Base-by-base conservation (phyloP, 139 green algal genomes). In the Tetraselmis chui region DNA sequence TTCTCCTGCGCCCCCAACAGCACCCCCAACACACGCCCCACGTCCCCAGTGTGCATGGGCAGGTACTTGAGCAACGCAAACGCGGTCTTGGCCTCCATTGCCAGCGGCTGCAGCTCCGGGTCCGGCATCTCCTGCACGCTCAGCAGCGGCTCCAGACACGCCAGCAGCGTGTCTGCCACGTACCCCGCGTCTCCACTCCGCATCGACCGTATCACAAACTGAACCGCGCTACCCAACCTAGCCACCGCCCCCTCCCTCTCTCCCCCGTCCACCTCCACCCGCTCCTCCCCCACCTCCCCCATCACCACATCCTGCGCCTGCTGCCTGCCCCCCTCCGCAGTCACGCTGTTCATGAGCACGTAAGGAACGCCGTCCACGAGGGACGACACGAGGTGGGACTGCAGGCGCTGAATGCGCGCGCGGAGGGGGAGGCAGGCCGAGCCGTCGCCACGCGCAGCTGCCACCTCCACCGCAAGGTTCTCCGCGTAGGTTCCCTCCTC, bases 31-130 rank as follows among this genome's bases (percentile, higher is more conserved):
- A 1, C 1, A 23, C 28, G 22, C 1, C 25, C 11, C 1, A 28
- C 29, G 1, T 28, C n/a, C 28, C 81, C 88, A 26, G 79, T 58
- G 2, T 74, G 23, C 31, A 94, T 82, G 0, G 86, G 85, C 59
- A 94, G 80, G 85, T 96, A 96, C 85, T 96, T 95, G 29, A 91
- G 77, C 79, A 90, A 45, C 0, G 82, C 83, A 85, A 94, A 83
- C 1, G 91, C 84, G 27, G 87, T 81, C 75, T 89, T 87, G 0
- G 88, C 85, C 67, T 91, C 90, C 24, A 85, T 45, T 0, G 84
- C 76, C 82, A 96, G 87, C 76, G 89, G 91, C 85, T 96, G 92
- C 29, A 94, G 82, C 78, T 93, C 81, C 0, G 87, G 90, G n/a
- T 91, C 90, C 32, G 91, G 85, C 1, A 95, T 77, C 78, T 95